Base-by-base conservation (phyloP, 306 rosid species). In the Trifolium dubium region DNA sequence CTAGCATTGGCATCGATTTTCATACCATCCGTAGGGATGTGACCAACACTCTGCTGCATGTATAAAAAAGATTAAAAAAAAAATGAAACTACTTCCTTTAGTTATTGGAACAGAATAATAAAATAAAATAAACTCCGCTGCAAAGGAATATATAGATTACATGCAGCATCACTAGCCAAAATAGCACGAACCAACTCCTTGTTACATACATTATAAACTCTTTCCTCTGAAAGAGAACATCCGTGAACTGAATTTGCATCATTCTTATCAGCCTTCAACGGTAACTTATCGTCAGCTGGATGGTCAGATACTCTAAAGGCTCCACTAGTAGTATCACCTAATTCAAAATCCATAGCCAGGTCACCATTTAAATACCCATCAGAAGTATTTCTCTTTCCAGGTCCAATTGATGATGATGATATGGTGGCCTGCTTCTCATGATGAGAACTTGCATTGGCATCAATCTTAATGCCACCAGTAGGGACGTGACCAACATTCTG, bases 401-500 rank as follows among this genome's bases (percentile, higher is more conserved):
- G 64, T 62, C 64, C 89, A 83, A 65, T 63, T 3, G 80, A 55
- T 75, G 71, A 50, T 75, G 71, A 63, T 10, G 84, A 32, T 49
- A 64, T 2, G 31, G 50, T 69, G 71, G 62, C 75, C 69, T 67
- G 85, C 82, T 78, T 79, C 56, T 55, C 85, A 60, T 73, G 67
- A 76, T 49, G 79, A 77, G 78, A 41, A 74, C 80, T 76, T 55
- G 77, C 71, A 64, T 67, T 77, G 82, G 59, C 87, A 80, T 67
- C 67, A 72, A 69, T 63, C 74, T 79, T 79, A 71, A 67, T 67
- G 19, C 56, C 86, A 68, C 63, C 79, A 39, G 79, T 63, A 67
- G 83, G 82, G 64, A 18, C 73, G 46, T 15, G 62, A 75, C 62
- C 83, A 51, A 82, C 79, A 73, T 19, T 77, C 85, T 83, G 84